Conservation (phyloP, 106 monocot species). For the Iris macrosiphon region DNA sequence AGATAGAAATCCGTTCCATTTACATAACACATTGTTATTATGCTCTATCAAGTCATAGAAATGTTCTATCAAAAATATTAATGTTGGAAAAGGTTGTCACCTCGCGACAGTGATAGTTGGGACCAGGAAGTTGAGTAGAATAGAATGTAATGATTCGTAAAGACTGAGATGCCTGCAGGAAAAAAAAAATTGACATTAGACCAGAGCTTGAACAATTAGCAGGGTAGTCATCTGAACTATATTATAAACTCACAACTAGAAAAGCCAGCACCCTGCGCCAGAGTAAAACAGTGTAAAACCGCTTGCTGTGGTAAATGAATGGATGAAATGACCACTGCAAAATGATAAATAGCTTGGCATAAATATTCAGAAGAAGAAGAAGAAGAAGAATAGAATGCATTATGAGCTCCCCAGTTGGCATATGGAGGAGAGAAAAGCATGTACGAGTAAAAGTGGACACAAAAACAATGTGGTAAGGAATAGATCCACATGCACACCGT, state of each 20-base stretch:
- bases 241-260: too few species aligned
- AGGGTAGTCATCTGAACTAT: not conserved
- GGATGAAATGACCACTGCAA: constrained; percentile 72
- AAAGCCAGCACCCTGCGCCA: constrained; percentile 67
- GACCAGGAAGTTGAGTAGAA: too few species aligned
- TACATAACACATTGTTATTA: not conserved
- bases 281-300: constrained; percentile 59
- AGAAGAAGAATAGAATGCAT: not conserved
- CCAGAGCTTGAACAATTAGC: not conserved
- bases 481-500: not conserved
- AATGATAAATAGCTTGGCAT: not conserved
- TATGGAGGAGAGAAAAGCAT: not conserved
- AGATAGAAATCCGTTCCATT: not conserved
- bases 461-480: not conserved
- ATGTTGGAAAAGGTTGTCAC: too few species aligned
- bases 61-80: constrained; percentile 78
- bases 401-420: not conserved
- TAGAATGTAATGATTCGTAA: constrained; percentile 81
- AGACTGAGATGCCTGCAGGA: constrained; percentile 52
- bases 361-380: not conserved
- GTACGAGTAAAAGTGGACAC: not conserved
- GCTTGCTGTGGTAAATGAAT: constrained; percentile 62
- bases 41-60: constrained; percentile 76
- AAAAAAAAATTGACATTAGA: not conserved
- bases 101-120: too few species aligned